Evolutionary conservation across 352 stramenopile genomes (phyloP), one percentile per base, ranked within the genome.

Genomic region (Globisporangium heterothallicum): DNA sequence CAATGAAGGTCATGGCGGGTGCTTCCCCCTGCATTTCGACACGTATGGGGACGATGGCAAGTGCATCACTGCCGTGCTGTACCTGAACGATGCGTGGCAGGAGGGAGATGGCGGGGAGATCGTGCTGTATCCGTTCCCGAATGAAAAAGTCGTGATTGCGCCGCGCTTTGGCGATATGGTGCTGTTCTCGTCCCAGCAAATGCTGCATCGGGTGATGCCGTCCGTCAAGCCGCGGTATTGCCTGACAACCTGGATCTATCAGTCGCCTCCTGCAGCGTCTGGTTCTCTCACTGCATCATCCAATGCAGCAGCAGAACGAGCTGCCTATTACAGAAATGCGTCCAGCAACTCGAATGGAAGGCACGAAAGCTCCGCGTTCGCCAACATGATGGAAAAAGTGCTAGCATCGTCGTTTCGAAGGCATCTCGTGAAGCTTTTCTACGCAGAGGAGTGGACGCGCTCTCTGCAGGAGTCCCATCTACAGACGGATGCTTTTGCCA

Each of bases 1-100:
- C 48, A 95, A 89, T 47, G 64, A 81, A 45, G 85, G 85, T 44
- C 46, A 56, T 46, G 81, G 83, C 14, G 85, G 81, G 2, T 94
- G 83, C 58, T 95, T 95, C 50, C 85, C 85, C 0, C 70, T 88
- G 64, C 85, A 95, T 49, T 94, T 89, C 40, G 85, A 95, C 59
- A 81, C 83, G 30, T 90, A 88, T 48, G 84, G 82, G 1, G 74
- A 86, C 59, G 78, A 90, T 41, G 78, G 78, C 62, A 93, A 92
- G 63, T 86, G 77, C 47, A 55, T 95, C 49, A 94, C 82, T 1
- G 81, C 76, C 4, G 76, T 95, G 43, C 52, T 94, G 13, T 95
- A 94, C 58, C 64, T 95, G 45, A 94, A 94, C 53, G 78, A 88
- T 2, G 18, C 70, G 8, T 95, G 86, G 86, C n/a, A 59, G 12